Base-by-base conservation (phyloP, 2,329 filamentous ascomycete genomes). In the Didymella glomerata region DNA sequence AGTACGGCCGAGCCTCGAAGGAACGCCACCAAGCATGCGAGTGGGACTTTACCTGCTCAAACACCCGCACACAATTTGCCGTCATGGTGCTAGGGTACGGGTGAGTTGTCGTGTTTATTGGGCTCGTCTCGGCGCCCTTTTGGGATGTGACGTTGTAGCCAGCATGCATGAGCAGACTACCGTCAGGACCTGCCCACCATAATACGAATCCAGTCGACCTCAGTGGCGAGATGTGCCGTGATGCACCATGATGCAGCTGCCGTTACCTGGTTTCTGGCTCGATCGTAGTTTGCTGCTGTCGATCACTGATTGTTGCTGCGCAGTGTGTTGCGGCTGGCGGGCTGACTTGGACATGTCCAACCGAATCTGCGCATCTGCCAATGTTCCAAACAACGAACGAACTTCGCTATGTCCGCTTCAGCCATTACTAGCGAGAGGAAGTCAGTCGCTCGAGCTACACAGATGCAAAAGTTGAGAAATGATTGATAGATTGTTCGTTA, bases 11-110 rank as follows among this genome's bases (percentile, higher is more conserved):
- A 51, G 54, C 18, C 27, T 57, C 22, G 18, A 51, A 47, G 41
- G 40, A 51, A 47, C 42, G 48, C 54, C 47, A 56, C 41, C 24
- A 46, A 30, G 30, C 28, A 18, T 30, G 7, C 9, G 9, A 48
- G 41, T 41, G 42, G 48, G 25, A 48, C 20, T 46, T 41, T 47
- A 51, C 13, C 41, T 57, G 54, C 54, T 57, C 48, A 57, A 57
- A 51, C 25, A 47, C 7, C 51, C 54, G 54, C 54, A 51, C 34
- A 38, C 16, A 3, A 10, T 22, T 9, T 18, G 27, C 41, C 25
- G 48, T 47, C 42, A 34, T 13, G 48, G 48, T 51, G 41, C 32
- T 57, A 18, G 4, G 9, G 14, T 4, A n/a, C 13, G 18, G 40
- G 47, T 25, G 11, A 11, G 0, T 30, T 36, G 20, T 48, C 27